A percentile compares a stretch with the other conserved stretches of the same genome.
Evolutionary conservation across 352 stramenopile species (phyloP).

Genomic region (Pythium scleroteichum): DNA sequence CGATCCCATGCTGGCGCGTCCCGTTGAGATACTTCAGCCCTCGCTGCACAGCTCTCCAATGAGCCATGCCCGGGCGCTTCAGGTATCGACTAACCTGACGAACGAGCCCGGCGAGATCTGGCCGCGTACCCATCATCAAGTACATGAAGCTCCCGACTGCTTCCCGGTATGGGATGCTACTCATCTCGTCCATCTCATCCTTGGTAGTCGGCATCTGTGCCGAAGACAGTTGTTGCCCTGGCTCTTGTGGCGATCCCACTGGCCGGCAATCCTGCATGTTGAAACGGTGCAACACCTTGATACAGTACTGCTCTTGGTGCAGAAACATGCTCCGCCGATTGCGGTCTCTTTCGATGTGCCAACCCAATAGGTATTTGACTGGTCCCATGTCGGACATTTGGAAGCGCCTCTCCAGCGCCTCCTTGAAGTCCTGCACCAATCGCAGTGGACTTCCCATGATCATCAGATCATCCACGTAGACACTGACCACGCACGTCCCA

Average conservation of each 20-base stretch:
- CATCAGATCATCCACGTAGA: slow-evolving; percentile 32
- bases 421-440: slow-evolving; percentile 14
- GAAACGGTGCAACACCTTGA: slow-evolving; percentile 18
- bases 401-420: background rate
- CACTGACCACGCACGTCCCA: slow-evolving; percentile 11
- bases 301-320: slow-evolving; percentile 23
- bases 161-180: slow-evolving; percentile 13
- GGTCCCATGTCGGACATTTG: slow-evolving; percentile 12
- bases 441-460: slow-evolving; percentile 5
- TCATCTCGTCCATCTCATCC: slow-evolving; percentile 11
- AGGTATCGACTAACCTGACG: slow-evolving; percentile 15
- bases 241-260: slow-evolving; percentile 5
- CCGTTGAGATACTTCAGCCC: slow-evolving; percentile 20
- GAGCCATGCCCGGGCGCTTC: slow-evolving; percentile 1
- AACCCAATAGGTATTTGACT: slow-evolving; percentile 21
- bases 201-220: background rate
- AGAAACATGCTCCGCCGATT: slow-evolving; percentile 9
- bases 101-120: slow-evolving; percentile 16
- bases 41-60: slow-evolving; percentile 13
- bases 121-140: slow-evolving; percentile 24
- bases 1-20: slow-evolving; percentile 5
- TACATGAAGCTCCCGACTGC: slow-evolving; percentile 28
- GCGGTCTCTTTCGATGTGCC: slow-evolving; percentile 11
- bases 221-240: background rate
- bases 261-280: background rate